phyloP scores from a whole-genome alignment of 2,329 filamentous ascomycete species.

The Aspergillus sojae region DNA sequence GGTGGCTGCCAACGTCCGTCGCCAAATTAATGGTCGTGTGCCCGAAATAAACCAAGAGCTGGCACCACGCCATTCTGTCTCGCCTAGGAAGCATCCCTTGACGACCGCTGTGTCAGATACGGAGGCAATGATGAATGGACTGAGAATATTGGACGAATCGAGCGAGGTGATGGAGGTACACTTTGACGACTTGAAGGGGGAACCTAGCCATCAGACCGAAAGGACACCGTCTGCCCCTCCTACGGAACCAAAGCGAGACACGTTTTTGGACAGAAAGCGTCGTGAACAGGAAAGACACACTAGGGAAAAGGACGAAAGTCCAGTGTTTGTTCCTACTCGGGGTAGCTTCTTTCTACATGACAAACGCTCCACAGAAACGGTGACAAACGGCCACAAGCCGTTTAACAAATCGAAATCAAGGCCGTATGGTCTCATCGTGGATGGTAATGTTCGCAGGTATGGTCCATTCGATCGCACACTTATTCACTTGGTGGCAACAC shows the following conservation, averaged over 20 bases:
- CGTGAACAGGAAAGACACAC: slow-evolving; percentile 90
- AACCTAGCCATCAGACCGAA: slow-evolving; percentile 29
- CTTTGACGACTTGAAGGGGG: slow-evolving; percentile 51
- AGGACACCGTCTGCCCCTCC: slow-evolving; percentile 45
- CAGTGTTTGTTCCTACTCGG: slow-evolving; percentile 89
- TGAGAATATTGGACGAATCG: slow-evolving; percentile 50
- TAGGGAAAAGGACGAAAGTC: slow-evolving; percentile 83
- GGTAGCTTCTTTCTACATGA: slow-evolving; percentile 98
- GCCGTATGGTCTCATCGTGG: slow-evolving; percentile 53
- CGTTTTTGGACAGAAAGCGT: slow-evolving; percentile 69
- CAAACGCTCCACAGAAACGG: slow-evolving; percentile 76
- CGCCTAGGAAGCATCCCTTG: slow-evolving; percentile 35
- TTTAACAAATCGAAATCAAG: slow-evolving; percentile 55
- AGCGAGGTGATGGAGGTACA: slow-evolving; percentile 48
- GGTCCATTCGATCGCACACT: slow-evolving; percentile 3
- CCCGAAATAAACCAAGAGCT: slow-evolving; percentile 29
- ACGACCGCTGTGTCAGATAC: slow-evolving; percentile 56
- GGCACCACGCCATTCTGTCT: slow-evolving; percentile 39
- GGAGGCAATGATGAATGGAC: slow-evolving; percentile 63
- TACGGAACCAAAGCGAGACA: slow-evolving; percentile 52
- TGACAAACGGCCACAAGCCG: slow-evolving; percentile 75
- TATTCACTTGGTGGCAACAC: not conserved
- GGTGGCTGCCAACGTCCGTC: slow-evolving; percentile 24
- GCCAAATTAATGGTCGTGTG: slow-evolving; percentile 33
- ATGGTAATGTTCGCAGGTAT: slow-evolving; percentile 49